Evolutionary conservation across 805 yeast species (phyloP).

Genomic region (Wickerhamomyces strasburgensis): DNA sequence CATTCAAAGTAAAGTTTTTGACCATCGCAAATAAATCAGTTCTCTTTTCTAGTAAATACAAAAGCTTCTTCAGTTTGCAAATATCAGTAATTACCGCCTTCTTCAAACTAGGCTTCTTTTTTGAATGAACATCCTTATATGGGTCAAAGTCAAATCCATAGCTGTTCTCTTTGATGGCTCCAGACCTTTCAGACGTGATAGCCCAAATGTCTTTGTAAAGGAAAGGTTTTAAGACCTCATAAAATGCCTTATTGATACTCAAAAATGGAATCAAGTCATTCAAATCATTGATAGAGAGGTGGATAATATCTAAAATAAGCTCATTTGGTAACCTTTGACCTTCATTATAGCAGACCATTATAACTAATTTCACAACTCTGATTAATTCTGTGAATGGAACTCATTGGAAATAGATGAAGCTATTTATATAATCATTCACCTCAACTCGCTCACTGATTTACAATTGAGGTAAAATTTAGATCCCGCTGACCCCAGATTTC

Average conservation of each 20-base stretch:
- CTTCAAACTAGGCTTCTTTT: too few species aligned
- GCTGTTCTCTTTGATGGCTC: too few species aligned
- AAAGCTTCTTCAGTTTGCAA: constrained; percentile 2
- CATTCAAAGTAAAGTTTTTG: constrained; percentile 3
- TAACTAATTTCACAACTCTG: too few species aligned
- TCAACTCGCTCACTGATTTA: too few species aligned
- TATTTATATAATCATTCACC: too few species aligned
- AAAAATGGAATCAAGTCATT: background rate
- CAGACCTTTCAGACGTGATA: too few species aligned
- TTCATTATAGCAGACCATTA: too few species aligned
- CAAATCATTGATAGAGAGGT: background rate
- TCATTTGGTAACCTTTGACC: background rate
- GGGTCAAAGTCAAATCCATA: too few species aligned
- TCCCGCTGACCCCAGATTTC: background rate
- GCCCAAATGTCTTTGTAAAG: constrained; percentile 14
- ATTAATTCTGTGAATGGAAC: too few species aligned
- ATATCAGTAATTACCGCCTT: constrained; percentile 7
- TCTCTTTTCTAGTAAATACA: constrained; percentile 3
- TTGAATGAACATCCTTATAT: too few species aligned
- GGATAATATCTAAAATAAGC: background rate
- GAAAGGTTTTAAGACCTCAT: constrained; percentile 6
- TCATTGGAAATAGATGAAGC: too few species aligned
- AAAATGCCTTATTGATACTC: constrained; percentile 5
- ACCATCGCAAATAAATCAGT: constrained; percentile 6
- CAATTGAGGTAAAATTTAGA: too few species aligned